Conservation (phyloP, 2,329 filamentous ascomycete genomes). For the Pseudodiploospora longispora region DNA sequence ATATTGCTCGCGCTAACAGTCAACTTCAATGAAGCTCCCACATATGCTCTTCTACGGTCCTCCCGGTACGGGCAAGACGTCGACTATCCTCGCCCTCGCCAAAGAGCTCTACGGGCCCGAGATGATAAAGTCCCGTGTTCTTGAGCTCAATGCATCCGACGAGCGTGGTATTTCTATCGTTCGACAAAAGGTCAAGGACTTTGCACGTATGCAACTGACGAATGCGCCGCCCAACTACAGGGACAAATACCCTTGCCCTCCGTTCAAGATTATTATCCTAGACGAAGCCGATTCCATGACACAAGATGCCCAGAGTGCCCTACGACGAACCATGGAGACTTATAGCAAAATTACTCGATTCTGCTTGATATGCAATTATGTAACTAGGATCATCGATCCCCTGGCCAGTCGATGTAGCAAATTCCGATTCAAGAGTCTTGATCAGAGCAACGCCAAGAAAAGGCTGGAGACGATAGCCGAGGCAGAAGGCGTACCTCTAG, state of each 20-base stretch:
- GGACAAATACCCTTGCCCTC: slow-evolving; percentile 78
- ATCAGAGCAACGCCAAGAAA: slow-evolving; percentile 73
- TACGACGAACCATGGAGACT: slow-evolving; percentile 95
- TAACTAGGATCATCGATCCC: slow-evolving; percentile 95
- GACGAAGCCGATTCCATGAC: slow-evolving; percentile 99
- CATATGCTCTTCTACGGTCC: slow-evolving; percentile 99
- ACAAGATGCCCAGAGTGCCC: slow-evolving; percentile 88
- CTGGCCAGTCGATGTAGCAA: slow-evolving; percentile 90
- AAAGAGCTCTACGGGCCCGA: slow-evolving; percentile 97
- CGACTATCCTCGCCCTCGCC: slow-evolving; percentile 90
- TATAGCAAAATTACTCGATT: slow-evolving; percentile 96
- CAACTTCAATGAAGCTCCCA: slow-evolving; percentile 50
- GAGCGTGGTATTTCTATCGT: slow-evolving; percentile 97
- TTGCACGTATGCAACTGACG: slow-evolving; percentile 88
- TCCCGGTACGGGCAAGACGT: slow-evolving; percentile 95
- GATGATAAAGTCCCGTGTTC: slow-evolving; percentile 85
- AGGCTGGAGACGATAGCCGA: slow-evolving; percentile 76
- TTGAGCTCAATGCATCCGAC: slow-evolving; percentile 98
- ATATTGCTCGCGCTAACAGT: slow-evolving; percentile 4
- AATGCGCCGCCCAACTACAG: slow-evolving; percentile 65
- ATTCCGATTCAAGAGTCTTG: slow-evolving; percentile 94
- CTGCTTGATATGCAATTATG: slow-evolving; percentile 97
- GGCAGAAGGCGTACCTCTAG: slow-evolving; percentile 67
- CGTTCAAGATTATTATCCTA: slow-evolving; percentile 97
- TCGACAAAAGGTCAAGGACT: slow-evolving; percentile 96